Evolutionary conservation across 139 green algal genomes (phyloP).

Genomic region (Haematococcus lacustris): DNA sequence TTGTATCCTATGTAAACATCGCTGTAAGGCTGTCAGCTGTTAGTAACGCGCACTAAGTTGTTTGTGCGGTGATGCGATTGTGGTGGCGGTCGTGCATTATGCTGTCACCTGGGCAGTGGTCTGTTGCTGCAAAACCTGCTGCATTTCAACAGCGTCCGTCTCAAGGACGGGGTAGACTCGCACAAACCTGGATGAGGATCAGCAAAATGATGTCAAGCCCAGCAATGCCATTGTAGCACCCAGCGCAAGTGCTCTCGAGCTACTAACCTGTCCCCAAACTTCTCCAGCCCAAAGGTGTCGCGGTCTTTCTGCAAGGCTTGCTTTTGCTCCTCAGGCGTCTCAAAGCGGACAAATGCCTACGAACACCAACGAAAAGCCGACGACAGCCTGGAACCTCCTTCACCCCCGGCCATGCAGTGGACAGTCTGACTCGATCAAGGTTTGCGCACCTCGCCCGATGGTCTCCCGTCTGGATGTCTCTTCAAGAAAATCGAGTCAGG

Average conservation of each 20-base stretch:
- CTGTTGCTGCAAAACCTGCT: slow-evolving; percentile 29
- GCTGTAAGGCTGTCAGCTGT: neutral
- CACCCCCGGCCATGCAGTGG: neutral
- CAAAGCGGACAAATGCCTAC: slow-evolving; percentile 64
- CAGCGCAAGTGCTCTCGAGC: neutral
- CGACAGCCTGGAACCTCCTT: neutral
- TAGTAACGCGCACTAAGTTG: neutral
- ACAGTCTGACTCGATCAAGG: neutral
- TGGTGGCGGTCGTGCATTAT: neutral
- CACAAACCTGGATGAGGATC: slow-evolving; percentile 35
- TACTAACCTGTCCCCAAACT: slow-evolving; percentile 49
- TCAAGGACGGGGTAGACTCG: slow-evolving; percentile 59
- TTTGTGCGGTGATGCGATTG: neutral
- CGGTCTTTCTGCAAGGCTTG: slow-evolving; percentile 58
- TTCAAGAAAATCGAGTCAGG: slow-evolving; percentile 36
- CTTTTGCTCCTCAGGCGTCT: slow-evolving; percentile 41
- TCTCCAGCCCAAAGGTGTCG: slow-evolving; percentile 63
- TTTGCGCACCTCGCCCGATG: slow-evolving; percentile 53
- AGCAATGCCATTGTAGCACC: neutral
- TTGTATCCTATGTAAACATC: neutral
- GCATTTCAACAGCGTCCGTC: slow-evolving; percentile 50
- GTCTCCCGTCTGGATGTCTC: slow-evolving; percentile 42
- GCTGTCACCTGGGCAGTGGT: neutral
- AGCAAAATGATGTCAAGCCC: neutral
- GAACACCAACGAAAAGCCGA: neutral